These are phyloP conservation scores for Citrullus mucosospermus DNA, from an alignment of 306 rosid species.

Conservation along the genomic window DNA sequence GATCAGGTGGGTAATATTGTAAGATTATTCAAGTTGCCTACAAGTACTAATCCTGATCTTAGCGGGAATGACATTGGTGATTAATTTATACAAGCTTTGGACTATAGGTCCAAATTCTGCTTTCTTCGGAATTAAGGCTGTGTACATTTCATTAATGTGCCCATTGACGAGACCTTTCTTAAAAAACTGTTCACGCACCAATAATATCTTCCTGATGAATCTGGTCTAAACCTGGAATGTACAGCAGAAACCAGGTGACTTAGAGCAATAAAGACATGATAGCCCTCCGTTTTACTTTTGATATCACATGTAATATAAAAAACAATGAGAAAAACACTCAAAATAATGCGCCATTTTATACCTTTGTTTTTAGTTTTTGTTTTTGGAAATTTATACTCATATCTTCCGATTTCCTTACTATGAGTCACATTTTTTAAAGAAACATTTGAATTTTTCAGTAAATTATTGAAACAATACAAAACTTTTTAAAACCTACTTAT, in stretches of 20 bases:
- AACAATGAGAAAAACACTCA: not conserved
- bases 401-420: no score
- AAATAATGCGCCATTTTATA: no score
- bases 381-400: no score
- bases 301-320: not conserved
- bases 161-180: not conserved
- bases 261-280: not conserved
- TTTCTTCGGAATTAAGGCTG: not conserved
- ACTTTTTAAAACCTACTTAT: no score
- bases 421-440: no score
- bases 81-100: not conserved
- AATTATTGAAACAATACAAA: no score
- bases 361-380: no score
- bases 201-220: not conserved
- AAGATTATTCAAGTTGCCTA: no score
- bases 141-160: not conserved
- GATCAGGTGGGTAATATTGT: no score
- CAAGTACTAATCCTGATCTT: not conserved
- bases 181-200: not conserved
- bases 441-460: no score
- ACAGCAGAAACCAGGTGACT: not conserved
- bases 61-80: not conserved
- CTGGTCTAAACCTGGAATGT: not conserved
- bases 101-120: not conserved
- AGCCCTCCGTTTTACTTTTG: not conserved